Evolutionary conservation across 768 basidiomycete species (phyloP), one percentile per base, ranked within the genome.

Genomic region (Suillus discolor): DNA sequence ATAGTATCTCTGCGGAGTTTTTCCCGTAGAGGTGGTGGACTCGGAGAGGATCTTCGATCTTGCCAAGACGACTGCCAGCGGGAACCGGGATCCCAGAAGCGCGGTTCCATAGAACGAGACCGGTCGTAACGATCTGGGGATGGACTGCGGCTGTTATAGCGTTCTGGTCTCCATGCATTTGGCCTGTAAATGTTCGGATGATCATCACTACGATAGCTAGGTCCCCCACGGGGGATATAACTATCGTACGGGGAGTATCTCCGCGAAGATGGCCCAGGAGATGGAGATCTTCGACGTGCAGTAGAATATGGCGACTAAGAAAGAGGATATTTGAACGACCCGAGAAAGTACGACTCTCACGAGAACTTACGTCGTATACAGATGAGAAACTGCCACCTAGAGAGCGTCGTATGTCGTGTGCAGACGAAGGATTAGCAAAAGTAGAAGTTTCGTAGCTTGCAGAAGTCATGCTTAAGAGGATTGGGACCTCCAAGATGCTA

Each of bases 121-220:
- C 76, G 72, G 60, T 79, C 79, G 70, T 85, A 83, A 45, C 81
- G 79, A 67, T 87, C 83, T 60, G 86, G 87, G 66, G 84, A 86
- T 42, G 85, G 84, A 54, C 83, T 82, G 70, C 82, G 81, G 65
- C 77, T 79, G 70, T 81, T 79, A 69, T 76, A 65, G 39, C 65
- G 74, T 55, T 75, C 77, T 6, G 77, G 75, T 42, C 79, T 71
- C 75, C 80, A 80, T 28, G 65, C 55, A 39, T 71, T 74, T 77
- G 81, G 81, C 67, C 83, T 77, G 68, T 84, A 85, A 67, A 73
- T 75, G 66, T 80, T 83, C 16, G 78, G 67, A 70, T 78, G 74
- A 42, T 80, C 81, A 63, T 82, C 82, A 42, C 28, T 60, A 69
- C 81, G 80, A 55, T 76, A 69, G 20, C 77, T 69, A 13, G 72